These are phyloP conservation scores for Pseudogymnoascus sp. DNA, from an alignment of 2,329 filamentous ascomycete species.

Conservation along the genomic window DNA sequence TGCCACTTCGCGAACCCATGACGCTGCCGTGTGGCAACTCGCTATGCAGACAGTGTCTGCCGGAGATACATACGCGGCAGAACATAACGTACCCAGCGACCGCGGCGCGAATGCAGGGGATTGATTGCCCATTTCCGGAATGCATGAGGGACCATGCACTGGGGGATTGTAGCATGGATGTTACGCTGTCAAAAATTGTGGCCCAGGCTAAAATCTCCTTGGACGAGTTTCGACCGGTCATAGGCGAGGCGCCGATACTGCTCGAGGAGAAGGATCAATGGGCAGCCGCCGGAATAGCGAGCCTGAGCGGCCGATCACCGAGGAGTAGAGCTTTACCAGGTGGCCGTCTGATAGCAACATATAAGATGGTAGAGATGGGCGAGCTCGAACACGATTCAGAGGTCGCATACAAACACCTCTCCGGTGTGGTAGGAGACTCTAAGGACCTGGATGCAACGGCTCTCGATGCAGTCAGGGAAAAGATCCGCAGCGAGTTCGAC, in stretches of 20 bases:
- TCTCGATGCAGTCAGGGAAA: slow-evolving; percentile 53
- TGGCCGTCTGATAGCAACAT: slow-evolving; percentile 59
- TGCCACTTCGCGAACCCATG: slow-evolving; percentile 59
- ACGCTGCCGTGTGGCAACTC: slow-evolving; percentile 77
- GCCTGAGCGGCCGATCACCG: slow-evolving; percentile 30
- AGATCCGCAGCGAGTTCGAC: slow-evolving; percentile 64
- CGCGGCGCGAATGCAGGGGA: slow-evolving; percentile 59
- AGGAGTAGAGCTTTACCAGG: slow-evolving; percentile 40
- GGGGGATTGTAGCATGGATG: slow-evolving; percentile 70
- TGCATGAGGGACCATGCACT: slow-evolving; percentile 67
- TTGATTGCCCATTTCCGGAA: slow-evolving; percentile 62
- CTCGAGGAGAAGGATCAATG: slow-evolving; percentile 35
- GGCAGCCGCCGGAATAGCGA: slow-evolving; percentile 36
- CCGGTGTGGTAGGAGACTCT: slow-evolving; percentile 16
- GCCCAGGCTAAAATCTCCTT: slow-evolving; percentile 37
- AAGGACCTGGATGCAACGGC: slow-evolving; percentile 39
- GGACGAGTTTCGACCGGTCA: slow-evolving; percentile 22
- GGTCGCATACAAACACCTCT: slow-evolving; percentile 40
- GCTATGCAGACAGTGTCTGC: slow-evolving; percentile 69
- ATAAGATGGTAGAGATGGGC: slow-evolving; percentile 56
- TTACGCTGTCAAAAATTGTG: slow-evolving; percentile 67
- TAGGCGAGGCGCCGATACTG: slow-evolving; percentile 33
- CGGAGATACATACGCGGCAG: slow-evolving; percentile 53
- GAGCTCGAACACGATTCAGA: slow-evolving; percentile 50
- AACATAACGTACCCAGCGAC: slow-evolving; percentile 72